Evolutionary conservation across 2,329 filamentous ascomycete species (phyloP).

Genomic region (Curvularia sp.): DNA sequence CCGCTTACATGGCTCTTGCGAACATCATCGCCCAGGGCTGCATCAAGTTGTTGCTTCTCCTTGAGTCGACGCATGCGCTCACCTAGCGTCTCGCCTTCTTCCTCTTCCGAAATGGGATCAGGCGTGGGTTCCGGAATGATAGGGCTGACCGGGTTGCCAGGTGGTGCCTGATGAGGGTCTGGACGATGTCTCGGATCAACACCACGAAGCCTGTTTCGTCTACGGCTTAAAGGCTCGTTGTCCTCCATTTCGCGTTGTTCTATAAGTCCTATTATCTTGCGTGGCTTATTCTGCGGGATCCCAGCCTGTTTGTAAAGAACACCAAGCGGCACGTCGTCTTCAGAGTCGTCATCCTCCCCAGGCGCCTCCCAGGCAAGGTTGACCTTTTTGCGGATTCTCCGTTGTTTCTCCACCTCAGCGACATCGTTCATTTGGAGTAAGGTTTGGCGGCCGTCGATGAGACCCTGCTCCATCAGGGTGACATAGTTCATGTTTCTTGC

Average conservation of each 20-base stretch:
- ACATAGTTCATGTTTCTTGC: constrained; percentile 74
- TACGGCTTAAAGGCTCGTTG: constrained; percentile 82
- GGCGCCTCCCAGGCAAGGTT: constrained; percentile 88
- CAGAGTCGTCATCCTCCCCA: constrained; percentile 57
- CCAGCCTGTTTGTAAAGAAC: constrained; percentile 68
- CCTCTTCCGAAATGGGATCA: constrained; percentile 43
- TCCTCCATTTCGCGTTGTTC: constrained; percentile 87
- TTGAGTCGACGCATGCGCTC: constrained; percentile 71
- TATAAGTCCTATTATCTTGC: constrained; percentile 74
- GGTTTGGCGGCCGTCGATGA: constrained; percentile 72
- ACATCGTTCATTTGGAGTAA: constrained; percentile 90
- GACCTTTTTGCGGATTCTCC: constrained; percentile 76
- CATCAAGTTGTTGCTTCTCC: constrained; percentile 60
- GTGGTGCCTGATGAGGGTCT: constrained; percentile 24
- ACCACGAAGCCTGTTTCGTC: constrained; percentile 77
- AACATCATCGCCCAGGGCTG: constrained; percentile 51
- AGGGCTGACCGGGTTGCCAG: constrained; percentile 37
- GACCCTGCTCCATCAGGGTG: constrained; percentile 72
- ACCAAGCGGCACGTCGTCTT: constrained; percentile 87
- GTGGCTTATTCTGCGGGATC: constrained; percentile 57
- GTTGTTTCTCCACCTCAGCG: constrained; percentile 79
- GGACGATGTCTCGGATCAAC: constrained; percentile 47
- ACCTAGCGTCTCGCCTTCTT: constrained; percentile 69
- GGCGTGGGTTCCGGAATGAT: constrained; percentile 38
- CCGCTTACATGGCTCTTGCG: constrained; percentile 63